phyloP scores from a whole-genome alignment of 2,329 filamentous ascomycete genomes.

The Neonectria punicea region DNA sequence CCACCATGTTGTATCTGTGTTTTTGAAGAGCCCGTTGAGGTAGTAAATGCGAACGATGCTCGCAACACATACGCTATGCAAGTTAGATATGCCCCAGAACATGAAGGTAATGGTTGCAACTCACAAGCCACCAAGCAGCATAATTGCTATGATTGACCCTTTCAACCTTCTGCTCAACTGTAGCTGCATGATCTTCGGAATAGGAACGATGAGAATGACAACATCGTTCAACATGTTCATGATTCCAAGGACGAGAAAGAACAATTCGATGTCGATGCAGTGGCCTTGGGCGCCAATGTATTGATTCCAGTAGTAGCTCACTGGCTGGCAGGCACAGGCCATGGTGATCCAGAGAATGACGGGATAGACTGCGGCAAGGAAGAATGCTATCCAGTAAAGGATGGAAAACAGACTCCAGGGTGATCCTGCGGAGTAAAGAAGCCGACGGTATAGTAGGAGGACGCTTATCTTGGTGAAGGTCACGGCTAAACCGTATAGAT shows the following conservation, averaged over 20 bases:
- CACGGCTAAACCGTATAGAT: constrained; percentile 17
- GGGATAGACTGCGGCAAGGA: constrained; percentile 5
- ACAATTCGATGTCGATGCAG: constrained; percentile 20
- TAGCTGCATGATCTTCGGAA: constrained; percentile 23
- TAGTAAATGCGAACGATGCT: constrained; percentile 28
- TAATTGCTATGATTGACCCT: constrained; percentile 21
- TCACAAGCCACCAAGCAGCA: constrained; percentile 29
- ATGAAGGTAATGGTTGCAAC: neutral
- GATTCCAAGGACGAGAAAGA: constrained; percentile 20
- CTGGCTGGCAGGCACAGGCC: constrained; percentile 16
- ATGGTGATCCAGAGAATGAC: constrained; percentile 20
- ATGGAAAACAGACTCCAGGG: neutral
- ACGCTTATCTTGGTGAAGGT: constrained; percentile 24
- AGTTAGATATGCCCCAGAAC: neutral
- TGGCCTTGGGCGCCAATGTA: constrained; percentile 18
- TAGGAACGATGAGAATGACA: constrained; percentile 25
- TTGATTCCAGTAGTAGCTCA: constrained; percentile 26
- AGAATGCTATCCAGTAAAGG: constrained; percentile 14
- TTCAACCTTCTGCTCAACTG: constrained; percentile 21
- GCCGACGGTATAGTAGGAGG: constrained; percentile 24
- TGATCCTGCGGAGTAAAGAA: constrained; percentile 12
- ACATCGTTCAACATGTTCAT: constrained; percentile 27
- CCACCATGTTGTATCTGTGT: constrained; percentile 23
- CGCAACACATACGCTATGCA: constrained; percentile 22
- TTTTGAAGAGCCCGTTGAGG: constrained; percentile 19